These are phyloP conservation scores for Syzygium grande DNA, from an alignment of 345 rosid genomes.

Conservation along the genomic window DNA sequence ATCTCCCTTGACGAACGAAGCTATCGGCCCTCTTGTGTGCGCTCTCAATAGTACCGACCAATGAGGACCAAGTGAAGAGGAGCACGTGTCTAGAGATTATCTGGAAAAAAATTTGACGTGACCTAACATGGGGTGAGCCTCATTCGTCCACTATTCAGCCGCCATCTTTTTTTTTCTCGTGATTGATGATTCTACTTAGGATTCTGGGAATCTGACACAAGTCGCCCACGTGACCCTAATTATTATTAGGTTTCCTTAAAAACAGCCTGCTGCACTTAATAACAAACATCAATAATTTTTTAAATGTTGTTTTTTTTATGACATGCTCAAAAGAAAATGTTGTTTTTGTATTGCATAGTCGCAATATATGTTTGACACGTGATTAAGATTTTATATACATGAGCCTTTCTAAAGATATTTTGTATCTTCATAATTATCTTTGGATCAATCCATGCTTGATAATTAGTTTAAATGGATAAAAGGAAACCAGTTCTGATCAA, in stretches of 20 bases:
- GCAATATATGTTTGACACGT: neutral
- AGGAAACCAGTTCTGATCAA: too few species aligned
- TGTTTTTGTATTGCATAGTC: too few species aligned
- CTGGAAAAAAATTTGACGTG: neutral
- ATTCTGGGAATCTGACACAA: neutral
- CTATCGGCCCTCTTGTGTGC: too few species aligned
- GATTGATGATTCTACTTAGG: neutral
- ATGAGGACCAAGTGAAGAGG: neutral
- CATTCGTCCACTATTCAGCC: too few species aligned
- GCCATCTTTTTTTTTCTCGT: neutral
- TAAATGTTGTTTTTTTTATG: too few species aligned
- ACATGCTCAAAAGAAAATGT: too few species aligned
- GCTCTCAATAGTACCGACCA: neutral
- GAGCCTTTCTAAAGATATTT: neutral
- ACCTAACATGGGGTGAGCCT: neutral
- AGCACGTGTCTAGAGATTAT: neutral
- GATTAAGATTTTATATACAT: neutral
- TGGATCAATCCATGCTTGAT: too few species aligned
- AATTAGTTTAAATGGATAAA: too few species aligned
- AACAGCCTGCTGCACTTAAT: too few species aligned
- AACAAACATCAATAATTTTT: too few species aligned
- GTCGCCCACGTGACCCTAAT: neutral
- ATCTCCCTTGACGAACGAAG: fast-evolving
- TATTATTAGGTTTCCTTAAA: too few species aligned
- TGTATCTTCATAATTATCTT: neutral